Evolutionary conservation across 768 basidiomycete species (phyloP), one percentile per base, ranked within the genome.

Genomic region (Suillus weaverae): DNA sequence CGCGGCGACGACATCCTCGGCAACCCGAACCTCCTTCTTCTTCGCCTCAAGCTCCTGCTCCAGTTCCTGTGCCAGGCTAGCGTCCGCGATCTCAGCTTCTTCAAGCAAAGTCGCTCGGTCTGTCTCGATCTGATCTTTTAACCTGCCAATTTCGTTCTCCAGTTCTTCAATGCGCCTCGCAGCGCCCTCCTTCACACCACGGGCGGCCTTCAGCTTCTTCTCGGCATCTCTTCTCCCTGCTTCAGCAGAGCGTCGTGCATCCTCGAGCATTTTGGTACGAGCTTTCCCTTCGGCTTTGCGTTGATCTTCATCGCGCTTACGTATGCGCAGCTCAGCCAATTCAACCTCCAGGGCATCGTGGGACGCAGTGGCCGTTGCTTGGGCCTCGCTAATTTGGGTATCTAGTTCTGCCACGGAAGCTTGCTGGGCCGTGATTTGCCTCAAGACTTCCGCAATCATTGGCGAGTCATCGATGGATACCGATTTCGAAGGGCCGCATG

Each of bases 181-280:
- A 0, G 89, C 84, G 62, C 82, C 87, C 70, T 92, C 89, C 39
- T 89, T 85, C 66, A 84, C 79, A 50, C 72, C 81, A 73, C 88
- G 87, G 18, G 86, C 87, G n/a, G 83, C 81, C 70, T 88, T 91
- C 65, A 96, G 82, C 69, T 89, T 89, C 81, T 92, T 95, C 77
- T 99, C 97, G 5, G 90, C 94, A 55, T 98, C 96, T 53, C 88
- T 84, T 73, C 88, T 91, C 60, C 81, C 77, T 60, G 85, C 81
- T 77, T 99, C 97, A 13, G 95, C 94, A 35, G 81, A 81, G 38
- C 97, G 89, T 76, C 90, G 92, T 62, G 86, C 80, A 74, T 99
- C 97, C 69, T 99, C 97, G 3, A 98, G 80, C 3, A 81, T 75
- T 78, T 96, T 97, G 56, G 91, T 92, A 57, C 89, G 88, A n/a